phyloP scores from a whole-genome alignment of 1,139 yeast genomes.

The Suhomyces ambrosiae region DNA sequence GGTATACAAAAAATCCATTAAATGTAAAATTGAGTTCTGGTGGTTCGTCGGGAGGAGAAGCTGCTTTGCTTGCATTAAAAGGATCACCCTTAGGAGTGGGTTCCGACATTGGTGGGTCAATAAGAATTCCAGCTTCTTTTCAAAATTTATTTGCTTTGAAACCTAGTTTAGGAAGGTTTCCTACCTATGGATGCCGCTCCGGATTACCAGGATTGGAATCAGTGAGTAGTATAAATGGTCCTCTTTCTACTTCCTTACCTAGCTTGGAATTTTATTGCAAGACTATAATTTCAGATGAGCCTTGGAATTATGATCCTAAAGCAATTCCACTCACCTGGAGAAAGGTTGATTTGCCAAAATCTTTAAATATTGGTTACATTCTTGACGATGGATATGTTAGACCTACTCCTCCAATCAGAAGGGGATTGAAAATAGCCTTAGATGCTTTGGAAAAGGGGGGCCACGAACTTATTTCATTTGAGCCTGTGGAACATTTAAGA shows the following conservation, averaged over 20 bases:
- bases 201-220: not conserved
- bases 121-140: constrained; percentile 50
- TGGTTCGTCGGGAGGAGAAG: too few species aligned
- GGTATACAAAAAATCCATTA: constrained; percentile 37
- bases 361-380: not conserved
- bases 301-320: constrained; percentile 37
- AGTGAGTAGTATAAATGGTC: not conserved
- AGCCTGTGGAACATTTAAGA: not conserved
- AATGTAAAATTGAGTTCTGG: constrained; percentile 36
- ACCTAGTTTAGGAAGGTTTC: constrained; percentile 22
- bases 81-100: constrained; percentile 57
- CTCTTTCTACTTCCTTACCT: constrained; percentile 27
- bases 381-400: not conserved
- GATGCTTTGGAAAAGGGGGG: not conserved
- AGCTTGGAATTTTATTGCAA: constrained; percentile 32
- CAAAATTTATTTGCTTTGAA: constrained; percentile 50
- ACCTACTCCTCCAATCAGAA: not conserved
- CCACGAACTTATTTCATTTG: not conserved
- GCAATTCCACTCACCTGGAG: constrained; percentile 37
- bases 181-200: not conserved
- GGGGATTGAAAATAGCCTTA: not conserved
- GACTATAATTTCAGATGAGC: constrained; percentile 28
- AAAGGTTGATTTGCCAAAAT: constrained; percentile 17
- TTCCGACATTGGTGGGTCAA: constrained; percentile 61
- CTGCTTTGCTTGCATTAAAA: constrained; percentile 33